A percentile compares a stretch with the other conserved stretches of the same genome.
These are phyloP conservation scores for Trapa incisa DNA, from an alignment of 345 rosid genomes.

Conservation along the genomic window DNA sequence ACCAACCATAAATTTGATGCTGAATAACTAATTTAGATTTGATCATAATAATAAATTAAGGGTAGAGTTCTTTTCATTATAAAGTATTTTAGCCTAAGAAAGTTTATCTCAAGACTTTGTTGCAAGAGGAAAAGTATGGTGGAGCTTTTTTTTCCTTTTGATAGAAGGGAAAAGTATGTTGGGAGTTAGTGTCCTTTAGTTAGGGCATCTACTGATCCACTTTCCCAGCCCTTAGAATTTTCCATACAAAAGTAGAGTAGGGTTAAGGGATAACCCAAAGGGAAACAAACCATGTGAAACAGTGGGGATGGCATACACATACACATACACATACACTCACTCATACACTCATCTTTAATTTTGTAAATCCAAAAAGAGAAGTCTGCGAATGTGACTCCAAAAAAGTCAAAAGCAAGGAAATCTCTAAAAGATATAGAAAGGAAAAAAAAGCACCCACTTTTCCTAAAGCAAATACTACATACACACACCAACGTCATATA, in stretches of 20 bases:
- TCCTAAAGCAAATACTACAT: neutral
- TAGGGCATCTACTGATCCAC: conserved; percentile 9
- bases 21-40: too few relatives aligned
- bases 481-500: conserved; percentile 7
- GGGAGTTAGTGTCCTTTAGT: conserved; percentile 7
- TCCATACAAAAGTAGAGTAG: neutral
- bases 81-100: too few relatives aligned
- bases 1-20: too few relatives aligned
- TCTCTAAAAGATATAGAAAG: conserved; percentile 6
- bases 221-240: conserved; percentile 8
- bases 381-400: conserved; percentile 5
- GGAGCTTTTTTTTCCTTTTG: too few relatives aligned
- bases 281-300: conserved; percentile 20
- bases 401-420: conserved; percentile 12
- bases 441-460: neutral
- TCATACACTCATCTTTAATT: conserved; percentile 8
- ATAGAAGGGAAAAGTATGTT: too few relatives aligned
- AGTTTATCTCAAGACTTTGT: too few relatives aligned
- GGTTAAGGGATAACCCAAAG: conserved; percentile 3
- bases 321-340: neutral
- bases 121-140: too few relatives aligned
- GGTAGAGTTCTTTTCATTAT: too few relatives aligned
- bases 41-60: too few relatives aligned
- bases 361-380: conserved; percentile 17
- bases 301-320: conserved; percentile 6